Percentiles rank a stretch among this genome's conserved stretches.
phyloP scores from a whole-genome alignment of 2,329 filamentous ascomycete genomes.

The Cercospora beticola region DNA sequence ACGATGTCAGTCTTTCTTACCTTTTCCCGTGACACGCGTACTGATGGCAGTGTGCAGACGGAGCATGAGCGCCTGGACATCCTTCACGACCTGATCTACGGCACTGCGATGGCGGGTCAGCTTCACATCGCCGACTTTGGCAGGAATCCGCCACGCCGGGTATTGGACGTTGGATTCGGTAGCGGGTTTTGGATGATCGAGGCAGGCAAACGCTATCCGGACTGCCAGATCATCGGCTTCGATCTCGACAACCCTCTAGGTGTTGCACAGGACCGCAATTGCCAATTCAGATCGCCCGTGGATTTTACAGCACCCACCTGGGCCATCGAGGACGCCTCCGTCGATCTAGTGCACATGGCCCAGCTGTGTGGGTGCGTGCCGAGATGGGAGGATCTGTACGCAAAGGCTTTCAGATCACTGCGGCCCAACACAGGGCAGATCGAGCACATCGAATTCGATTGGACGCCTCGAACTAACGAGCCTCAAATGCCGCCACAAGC shows the following conservation, averaged over 20 bases:
- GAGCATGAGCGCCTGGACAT: constrained; percentile 29
- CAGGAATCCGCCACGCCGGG: constrained; percentile 46
- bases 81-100: constrained; percentile 28
- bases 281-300: constrained; percentile 30
- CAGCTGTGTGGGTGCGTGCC: constrained; percentile 75
- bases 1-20: constrained; percentile 22
- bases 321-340: constrained; percentile 65
- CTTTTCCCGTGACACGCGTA: background rate
- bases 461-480: constrained; percentile 66
- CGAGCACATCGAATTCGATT: constrained; percentile 89
- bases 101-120: constrained; percentile 40
- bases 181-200: constrained; percentile 91
- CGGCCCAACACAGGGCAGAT: constrained; percentile 72
- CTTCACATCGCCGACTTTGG: constrained; percentile 37
- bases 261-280: constrained; percentile 12
- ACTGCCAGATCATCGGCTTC: constrained; percentile 29
- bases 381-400: constrained; percentile 74
- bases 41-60: constrained; percentile 15
- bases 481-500: constrained; percentile 53
- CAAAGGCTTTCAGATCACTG: constrained; percentile 66
- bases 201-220: constrained; percentile 64
- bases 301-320: constrained; percentile 83
- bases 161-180: constrained; percentile 73
- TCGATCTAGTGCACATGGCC: constrained; percentile 81
- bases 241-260: constrained; percentile 28